Evolutionary conservation across 1,139 yeast species (phyloP).

Genomic region (Magnusiomyces ingens): DNA sequence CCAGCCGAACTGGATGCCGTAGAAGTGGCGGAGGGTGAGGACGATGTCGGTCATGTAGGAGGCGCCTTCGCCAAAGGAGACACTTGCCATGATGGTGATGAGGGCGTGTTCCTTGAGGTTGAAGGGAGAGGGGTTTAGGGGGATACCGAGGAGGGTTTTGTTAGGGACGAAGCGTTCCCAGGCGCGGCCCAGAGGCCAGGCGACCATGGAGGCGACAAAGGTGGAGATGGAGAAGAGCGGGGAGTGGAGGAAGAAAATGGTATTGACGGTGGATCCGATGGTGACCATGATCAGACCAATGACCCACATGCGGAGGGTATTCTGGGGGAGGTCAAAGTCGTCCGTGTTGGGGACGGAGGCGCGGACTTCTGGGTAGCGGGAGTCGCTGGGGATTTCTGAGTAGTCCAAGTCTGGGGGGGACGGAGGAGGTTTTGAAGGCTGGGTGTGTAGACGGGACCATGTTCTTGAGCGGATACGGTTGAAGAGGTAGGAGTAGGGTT

Average conservation of each 20-base stretch:
- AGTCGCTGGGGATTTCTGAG: constrained; percentile 36
- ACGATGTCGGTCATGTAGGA: constrained; percentile 58
- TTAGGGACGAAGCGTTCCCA: constrained; percentile 49
- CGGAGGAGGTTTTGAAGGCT: no score
- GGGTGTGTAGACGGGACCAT: no score
- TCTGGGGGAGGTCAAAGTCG: constrained; percentile 49
- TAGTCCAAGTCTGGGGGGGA: no score
- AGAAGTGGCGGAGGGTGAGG: constrained; percentile 48
- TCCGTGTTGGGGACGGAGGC: constrained; percentile 62
- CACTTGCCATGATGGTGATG: constrained; percentile 54
- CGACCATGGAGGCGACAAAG: constrained; percentile 51
- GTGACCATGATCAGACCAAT: constrained; percentile 47
- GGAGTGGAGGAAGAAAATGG: constrained; percentile 52
- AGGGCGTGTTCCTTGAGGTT: constrained; percentile 60
- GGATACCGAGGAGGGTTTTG: constrained; percentile 37
- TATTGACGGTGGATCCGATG: constrained; percentile 54
- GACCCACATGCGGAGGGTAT: constrained; percentile 58
- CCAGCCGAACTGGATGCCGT: constrained; percentile 43
- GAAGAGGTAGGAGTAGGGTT: no score
- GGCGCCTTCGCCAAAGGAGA: constrained; percentile 53
- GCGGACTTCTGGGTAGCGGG: constrained; percentile 64
- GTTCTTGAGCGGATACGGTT: no score
- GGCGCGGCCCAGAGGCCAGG: constrained; percentile 54
- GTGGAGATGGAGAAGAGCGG: constrained; percentile 51
- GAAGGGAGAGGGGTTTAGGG: constrained; percentile 56